Conservation (phyloP, 495 filamentous ascomycete species). For the Penicillium manginii region DNA sequence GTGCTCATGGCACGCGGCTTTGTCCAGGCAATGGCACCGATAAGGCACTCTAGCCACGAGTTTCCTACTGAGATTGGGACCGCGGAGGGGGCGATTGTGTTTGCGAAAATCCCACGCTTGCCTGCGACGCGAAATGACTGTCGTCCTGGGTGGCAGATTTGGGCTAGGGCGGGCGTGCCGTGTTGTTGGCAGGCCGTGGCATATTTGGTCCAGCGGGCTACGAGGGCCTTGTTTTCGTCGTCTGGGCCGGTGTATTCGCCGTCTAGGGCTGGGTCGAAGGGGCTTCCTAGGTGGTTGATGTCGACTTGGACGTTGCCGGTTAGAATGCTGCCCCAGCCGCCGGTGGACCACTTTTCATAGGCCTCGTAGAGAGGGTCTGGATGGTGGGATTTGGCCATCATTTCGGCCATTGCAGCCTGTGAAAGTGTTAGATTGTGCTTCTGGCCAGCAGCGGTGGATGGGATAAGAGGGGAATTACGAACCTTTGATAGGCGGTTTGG, state of each 20-base stretch:
- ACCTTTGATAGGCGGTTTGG: constrained; percentile 59
- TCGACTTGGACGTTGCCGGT: constrained; percentile 63
- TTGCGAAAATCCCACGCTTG: constrained; percentile 45
- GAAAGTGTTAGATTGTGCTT: neutral
- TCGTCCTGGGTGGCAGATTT: constrained; percentile 62
- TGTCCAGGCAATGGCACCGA: constrained; percentile 43
- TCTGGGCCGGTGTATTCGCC: constrained; percentile 31
- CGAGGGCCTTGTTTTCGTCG: constrained; percentile 24
- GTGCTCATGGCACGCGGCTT: constrained; percentile 51
- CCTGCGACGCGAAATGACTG: constrained; percentile 55
- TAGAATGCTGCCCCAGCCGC: constrained; percentile 54
- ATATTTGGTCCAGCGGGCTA: constrained; percentile 50
- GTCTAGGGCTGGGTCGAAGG: constrained; percentile 46
- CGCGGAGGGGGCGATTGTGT: constrained; percentile 51
- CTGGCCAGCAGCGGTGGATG: neutral
- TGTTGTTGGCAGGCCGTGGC: constrained; percentile 48
- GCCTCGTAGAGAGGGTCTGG: constrained; percentile 39
- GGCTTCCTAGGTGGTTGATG: constrained; percentile 49
- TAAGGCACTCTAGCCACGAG: constrained; percentile 37
- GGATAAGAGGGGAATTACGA: neutral
- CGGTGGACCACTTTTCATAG: constrained; percentile 54
- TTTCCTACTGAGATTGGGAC: constrained; percentile 45
- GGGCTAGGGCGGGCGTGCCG: constrained; percentile 54
- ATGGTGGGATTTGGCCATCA: constrained; percentile 36
- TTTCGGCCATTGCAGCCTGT: constrained; percentile 55